Evolutionary conservation across 306 rosid genomes (phyloP).

Genomic region (Medicago arabica): DNA sequence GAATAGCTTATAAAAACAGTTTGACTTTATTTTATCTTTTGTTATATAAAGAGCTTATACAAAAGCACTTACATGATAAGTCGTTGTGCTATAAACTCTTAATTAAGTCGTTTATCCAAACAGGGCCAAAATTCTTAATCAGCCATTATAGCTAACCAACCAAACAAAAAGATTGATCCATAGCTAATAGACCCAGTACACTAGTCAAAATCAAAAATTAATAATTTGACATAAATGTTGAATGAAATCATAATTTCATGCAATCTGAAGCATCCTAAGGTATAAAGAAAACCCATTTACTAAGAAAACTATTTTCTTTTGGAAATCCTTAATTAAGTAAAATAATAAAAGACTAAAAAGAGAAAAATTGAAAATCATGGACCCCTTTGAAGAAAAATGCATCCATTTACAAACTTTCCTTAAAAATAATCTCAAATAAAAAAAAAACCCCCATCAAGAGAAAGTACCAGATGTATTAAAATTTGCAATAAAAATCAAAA

Average conservation of each 20-base stretch:
- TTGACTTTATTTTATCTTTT: neutral
- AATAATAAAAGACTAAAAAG: constrained; percentile 1
- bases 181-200: no score
- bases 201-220: neutral
- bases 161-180: neutral
- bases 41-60: neutral
- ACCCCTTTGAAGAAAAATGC: constrained; percentile 15
- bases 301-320: no score
- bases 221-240: constrained; percentile 7
- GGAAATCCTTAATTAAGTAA: neutral
- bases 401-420: neutral
- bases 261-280: constrained; percentile 42
- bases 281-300: no score
- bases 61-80: neutral
- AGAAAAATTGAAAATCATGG: constrained; percentile 19
- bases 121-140: neutral
- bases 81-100: neutral
- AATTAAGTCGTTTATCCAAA: neutral
- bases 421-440: neutral
- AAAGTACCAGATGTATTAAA: neutral
- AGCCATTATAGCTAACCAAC: neutral
- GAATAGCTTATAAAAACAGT: neutral
- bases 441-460: neutral
- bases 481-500: neutral
- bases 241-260: constrained; percentile 19